Conservation (phyloP, 78 protist species). For the Dictyostelium citrinum region DNA sequence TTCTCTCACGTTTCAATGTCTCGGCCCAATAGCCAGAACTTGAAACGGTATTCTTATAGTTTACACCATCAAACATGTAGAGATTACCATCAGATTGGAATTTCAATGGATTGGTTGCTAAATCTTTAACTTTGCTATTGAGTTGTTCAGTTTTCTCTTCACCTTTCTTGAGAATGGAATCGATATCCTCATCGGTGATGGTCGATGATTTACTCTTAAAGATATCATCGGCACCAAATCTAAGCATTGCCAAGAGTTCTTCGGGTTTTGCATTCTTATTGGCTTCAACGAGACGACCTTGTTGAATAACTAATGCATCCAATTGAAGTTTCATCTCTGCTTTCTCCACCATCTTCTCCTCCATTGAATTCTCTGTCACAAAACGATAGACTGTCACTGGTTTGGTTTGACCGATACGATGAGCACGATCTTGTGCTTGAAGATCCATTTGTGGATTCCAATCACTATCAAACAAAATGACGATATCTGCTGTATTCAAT, state of each 20-base stretch:
- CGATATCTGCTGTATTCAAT: slow-evolving; percentile 96
- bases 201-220: slow-evolving; percentile 69
- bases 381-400: slow-evolving; percentile 96
- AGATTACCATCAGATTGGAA: slow-evolving; percentile 79
- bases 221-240: slow-evolving; percentile 95
- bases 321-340: slow-evolving; percentile 96
- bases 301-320: slow-evolving; percentile 98
- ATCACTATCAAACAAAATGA: slow-evolving; percentile 97
- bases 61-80: slow-evolving; percentile 94
- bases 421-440: slow-evolving; percentile 99
- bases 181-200: slow-evolving; percentile 85
- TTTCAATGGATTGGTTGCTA: not conserved
- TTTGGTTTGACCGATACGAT: slow-evolving; percentile 99
- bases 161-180: slow-evolving; percentile 84
- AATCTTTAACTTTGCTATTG: slow-evolving; percentile 15
- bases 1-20: slow-evolving; percentile 80
- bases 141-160: slow-evolving; percentile 75
- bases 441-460: slow-evolving; percentile 98
- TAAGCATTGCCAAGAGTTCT: slow-evolving; percentile 91
- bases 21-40: slow-evolving; percentile 27
- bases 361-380: slow-evolving; percentile 90
- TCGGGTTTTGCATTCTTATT: slow-evolving; percentile 80
- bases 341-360: slow-evolving; percentile 96
- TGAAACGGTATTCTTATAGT: slow-evolving; percentile 48
- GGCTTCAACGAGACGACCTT: slow-evolving; percentile 86